Percentiles rank a stretch among this genome's conserved stretches.
Evolutionary conservation across 2,329 filamentous ascomycete species (phyloP).

Genomic region (Pseudocercospora pini-densiflorae): DNA sequence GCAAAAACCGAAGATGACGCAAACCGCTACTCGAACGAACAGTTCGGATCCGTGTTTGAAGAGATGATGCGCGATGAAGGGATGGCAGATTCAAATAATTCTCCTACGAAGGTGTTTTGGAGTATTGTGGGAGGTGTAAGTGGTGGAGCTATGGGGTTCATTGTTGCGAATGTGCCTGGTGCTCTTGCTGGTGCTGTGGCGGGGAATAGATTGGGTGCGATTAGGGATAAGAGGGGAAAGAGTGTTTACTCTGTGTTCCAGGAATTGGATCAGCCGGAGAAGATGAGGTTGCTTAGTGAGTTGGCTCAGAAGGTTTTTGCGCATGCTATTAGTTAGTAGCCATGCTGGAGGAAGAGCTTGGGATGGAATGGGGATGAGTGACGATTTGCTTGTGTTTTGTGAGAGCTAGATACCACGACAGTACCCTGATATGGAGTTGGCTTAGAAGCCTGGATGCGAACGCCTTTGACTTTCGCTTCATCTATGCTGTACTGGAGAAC

Average conservation of each 20-base stretch:
- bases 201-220: slow-evolving; percentile 86
- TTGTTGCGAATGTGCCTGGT: slow-evolving; percentile 89
- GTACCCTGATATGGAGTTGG: slow-evolving; percentile 1
- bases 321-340: slow-evolving; percentile 61
- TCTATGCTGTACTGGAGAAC: neutral
- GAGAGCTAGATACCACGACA: slow-evolving; percentile 11
- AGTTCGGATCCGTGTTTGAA: slow-evolving; percentile 75
- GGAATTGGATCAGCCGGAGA: slow-evolving; percentile 82
- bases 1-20: slow-evolving; percentile 51
- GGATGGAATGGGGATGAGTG: neutral
- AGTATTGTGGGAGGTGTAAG: slow-evolving; percentile 80
- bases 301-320: slow-evolving; percentile 86
- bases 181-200: slow-evolving; percentile 88
- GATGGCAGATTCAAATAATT: slow-evolving; percentile 71
- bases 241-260: slow-evolving; percentile 92
- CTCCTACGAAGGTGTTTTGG: slow-evolving; percentile 80
- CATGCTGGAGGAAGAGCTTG: neutral
- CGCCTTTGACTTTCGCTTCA: neutral
- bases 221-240: slow-evolving; percentile 90
- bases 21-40: slow-evolving; percentile 66
- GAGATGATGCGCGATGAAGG: slow-evolving; percentile 60
- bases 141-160: slow-evolving; percentile 91
- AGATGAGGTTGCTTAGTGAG: slow-evolving; percentile 79
- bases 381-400: neutral
- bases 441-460: neutral